Base-by-base conservation (phyloP, 192 early-diverging fungal genomes). In the Coemansia reversa region DNA sequence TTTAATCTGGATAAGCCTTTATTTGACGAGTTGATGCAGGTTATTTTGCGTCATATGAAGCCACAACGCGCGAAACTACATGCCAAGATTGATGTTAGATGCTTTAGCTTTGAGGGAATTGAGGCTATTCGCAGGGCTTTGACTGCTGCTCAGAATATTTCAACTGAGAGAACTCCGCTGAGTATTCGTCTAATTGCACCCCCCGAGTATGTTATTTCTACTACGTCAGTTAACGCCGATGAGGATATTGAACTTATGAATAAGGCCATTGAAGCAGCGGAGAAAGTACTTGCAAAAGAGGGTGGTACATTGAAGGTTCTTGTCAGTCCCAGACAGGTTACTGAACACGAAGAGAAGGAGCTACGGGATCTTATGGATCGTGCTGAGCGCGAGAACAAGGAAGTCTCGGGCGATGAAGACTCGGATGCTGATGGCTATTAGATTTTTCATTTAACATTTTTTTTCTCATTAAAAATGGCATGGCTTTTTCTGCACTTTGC, bases 1-100 rank as follows among this genome's bases (percentile, higher is more conserved):
- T 71, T 96, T 47, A 80, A 84, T 8, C 84, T 98, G 67, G 64
- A 77, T 2, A 67, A 75, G 19, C 82, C 83, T 32, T 77, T 93
- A 30, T 75, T 72, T 45, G 84, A 86, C 14, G 94, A 96, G 75
- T 81, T 99, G 27, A 65, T 94, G 58, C 76, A 71, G 74, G 90
- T 90, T 75, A 95, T 99, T 62, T 86, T 86, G 52, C 91, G 93
- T 53, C 86, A 92, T n/a, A 78, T 99, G 80, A 96, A 94, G 39
- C 97, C 95, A 47, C 93, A 97, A 74, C 90, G 93, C 35, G 87
- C 94, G 73, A 99, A 98, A 81, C 92, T 99, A 54, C 93, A 95
- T 69, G 92, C 94, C 39, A 94, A 99, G 82, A 85, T 99, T 58
- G 95, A 97, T 73, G 86, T 96, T 29, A 91, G 88, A 58, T 97